phyloP scores from a whole-genome alignment of 192 early-diverging fungal species.

The Phycomyces blakesleeanus region DNA sequence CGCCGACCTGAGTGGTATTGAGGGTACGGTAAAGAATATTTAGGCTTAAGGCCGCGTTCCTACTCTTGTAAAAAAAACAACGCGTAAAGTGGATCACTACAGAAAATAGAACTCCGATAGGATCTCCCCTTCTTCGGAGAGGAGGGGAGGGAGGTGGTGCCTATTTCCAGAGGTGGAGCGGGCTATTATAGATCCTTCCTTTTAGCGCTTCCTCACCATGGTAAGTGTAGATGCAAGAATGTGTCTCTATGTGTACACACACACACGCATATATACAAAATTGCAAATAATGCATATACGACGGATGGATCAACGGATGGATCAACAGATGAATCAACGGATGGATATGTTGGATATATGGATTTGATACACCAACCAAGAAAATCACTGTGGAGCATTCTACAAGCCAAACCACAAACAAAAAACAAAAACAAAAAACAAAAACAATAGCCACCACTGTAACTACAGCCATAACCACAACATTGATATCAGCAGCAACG shows the following conservation, averaged over 20 bases:
- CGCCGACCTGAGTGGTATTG: no score
- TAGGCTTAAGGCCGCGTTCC: no score
- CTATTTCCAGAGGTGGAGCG: conserved; percentile 2
- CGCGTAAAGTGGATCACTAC: not conserved
- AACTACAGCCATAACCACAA: no score
- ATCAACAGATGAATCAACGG: not conserved
- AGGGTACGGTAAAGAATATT: no score
- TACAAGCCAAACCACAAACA: no score
- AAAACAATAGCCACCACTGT: no score
- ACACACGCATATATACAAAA: not conserved
- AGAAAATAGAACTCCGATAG: not conserved
- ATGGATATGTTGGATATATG: not conserved
- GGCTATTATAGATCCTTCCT: not conserved
- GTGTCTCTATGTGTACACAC: not conserved
- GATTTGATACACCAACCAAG: not conserved
- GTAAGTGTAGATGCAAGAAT: not conserved
- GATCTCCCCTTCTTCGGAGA: conserved; percentile 2
- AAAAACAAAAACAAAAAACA: no score
- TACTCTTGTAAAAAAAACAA: no score
- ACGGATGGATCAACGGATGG: not conserved
- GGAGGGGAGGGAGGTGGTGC: not conserved
- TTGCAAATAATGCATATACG: not conserved
- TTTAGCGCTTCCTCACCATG: conserved; percentile 1
- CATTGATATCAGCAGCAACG: no score
- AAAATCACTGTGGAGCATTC: no score